These are phyloP conservation scores for Heliamphora exappendiculata DNA, from an alignment of 148 eudicot genomes.

Conservation along the genomic window DNA sequence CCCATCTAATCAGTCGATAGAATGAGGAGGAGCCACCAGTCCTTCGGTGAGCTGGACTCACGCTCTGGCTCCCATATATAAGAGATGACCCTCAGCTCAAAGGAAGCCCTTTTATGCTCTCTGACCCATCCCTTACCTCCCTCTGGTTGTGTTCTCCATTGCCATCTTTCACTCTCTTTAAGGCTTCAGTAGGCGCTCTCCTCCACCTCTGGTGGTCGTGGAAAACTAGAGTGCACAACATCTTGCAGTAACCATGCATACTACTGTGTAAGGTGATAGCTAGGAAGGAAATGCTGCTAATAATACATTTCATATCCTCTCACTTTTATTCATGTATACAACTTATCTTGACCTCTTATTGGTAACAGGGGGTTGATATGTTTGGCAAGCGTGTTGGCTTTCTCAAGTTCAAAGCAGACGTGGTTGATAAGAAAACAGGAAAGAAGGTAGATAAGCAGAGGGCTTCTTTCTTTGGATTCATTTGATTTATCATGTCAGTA, in stretches of 20 bases:
- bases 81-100: too few species aligned
- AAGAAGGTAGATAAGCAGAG: constrained; percentile 44
- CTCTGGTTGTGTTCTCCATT: too few species aligned
- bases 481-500: not conserved
- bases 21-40: too few species aligned
- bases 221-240: not conserved
- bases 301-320: not conserved
- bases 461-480: constrained; percentile 4
- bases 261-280: not conserved
- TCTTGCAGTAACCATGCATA: not conserved
- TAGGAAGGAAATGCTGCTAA: not conserved
- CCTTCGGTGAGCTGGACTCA: too few species aligned
- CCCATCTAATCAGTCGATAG: too few species aligned
- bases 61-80: too few species aligned
- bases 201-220: too few species aligned
- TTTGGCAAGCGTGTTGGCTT: constrained; percentile 92
- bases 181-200: too few species aligned
- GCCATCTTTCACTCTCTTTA: too few species aligned
- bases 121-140: too few species aligned
- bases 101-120: too few species aligned
- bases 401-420: constrained; percentile 87
- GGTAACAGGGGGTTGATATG: constrained; percentile 76
- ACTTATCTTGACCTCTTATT: not conserved
- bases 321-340: not conserved
- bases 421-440: constrained; percentile 70